Evolutionary conservation across 2,329 filamentous ascomycete genomes (phyloP), one percentile per base, ranked within the genome.

Genomic region (Aureobasidium sp.): DNA sequence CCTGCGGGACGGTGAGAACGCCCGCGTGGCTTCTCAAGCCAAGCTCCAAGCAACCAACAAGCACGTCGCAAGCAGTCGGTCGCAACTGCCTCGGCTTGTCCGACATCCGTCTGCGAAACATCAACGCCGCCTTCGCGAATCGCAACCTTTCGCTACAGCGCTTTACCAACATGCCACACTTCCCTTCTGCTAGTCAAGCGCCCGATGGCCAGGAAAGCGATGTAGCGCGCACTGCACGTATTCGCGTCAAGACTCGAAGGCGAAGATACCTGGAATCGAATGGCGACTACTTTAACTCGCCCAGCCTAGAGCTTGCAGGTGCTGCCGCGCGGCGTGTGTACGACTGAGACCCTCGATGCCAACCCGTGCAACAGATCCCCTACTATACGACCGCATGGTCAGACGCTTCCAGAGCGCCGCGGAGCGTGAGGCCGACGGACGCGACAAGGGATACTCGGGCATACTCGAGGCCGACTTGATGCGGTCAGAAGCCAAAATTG

Each of bases 361-460:
- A 60, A 60, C 57, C 56, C 27, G 41, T 60, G 65, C 60, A 37
- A 51, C 71, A 81, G 89, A 94, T 74, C 90, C 91, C 0, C 77
- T 93, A 9, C 82, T 95, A 36, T 96, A 96, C 78, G 89, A 95
- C 73, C 83, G 84, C 59, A 81, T 95, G 27, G 83, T 96, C 64
- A 85, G 90, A 58, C 85, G 84, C 57, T 92, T 91, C 72, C 89
- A 92, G 66, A 87, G 86, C 0, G 77, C 86, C 2, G 78, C 81
- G 4, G 90, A 96, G 75, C 84, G 90, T 59, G 85, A 91, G 71
- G 82, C 82, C 7, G 89, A 93, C 68, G 88, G 87, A 9, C 84
- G 84, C 47, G 77, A 79, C 9, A 91, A 91, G 71, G 91, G 91
- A 12, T 94, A 91, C 72, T 88, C 88, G 0, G 88, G 89, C 27